These are phyloP conservation scores for Hordeum pubiflorum DNA, from an alignment of 202 grass and related monocot species.

Conservation along the genomic window DNA sequence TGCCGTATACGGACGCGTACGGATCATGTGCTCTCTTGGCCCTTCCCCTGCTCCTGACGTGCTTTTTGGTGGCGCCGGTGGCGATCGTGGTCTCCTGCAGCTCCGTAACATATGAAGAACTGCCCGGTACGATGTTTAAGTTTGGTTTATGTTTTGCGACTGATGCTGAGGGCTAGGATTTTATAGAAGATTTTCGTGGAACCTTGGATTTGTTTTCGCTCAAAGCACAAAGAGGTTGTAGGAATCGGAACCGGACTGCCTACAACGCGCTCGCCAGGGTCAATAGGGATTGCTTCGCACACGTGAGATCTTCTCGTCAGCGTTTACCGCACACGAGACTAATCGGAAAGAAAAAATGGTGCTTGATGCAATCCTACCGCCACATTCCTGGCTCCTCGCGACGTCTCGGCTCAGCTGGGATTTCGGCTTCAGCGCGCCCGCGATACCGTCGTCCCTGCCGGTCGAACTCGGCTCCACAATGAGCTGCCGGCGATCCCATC, in stretches of 20 bases:
- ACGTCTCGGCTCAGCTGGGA: no score
- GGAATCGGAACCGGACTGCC: not conserved
- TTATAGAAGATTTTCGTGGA: not conserved
- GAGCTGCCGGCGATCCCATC: no score
- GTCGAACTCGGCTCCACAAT: no score
- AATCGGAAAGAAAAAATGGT: no score
- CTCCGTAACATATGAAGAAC: not conserved
- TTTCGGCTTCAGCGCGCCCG: no score
- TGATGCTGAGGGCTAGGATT: not conserved
- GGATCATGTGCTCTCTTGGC: conserved; percentile 21
- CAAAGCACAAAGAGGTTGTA: not conserved
- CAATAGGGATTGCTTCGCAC: no score
- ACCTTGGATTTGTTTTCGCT: not conserved
- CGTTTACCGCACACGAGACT: no score
- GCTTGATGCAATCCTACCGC: no score
- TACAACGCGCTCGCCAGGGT: no score
- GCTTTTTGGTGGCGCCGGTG: conserved; percentile 32
- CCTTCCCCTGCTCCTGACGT: not conserved
- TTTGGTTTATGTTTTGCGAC: not conserved
- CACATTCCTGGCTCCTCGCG: no score
- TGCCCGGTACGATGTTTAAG: not conserved
- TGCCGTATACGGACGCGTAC: conserved; percentile 26
- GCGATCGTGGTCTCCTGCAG: not conserved
- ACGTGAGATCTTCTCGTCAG: no score
- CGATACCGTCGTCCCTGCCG: no score